Evolutionary conservation across 163 green algal species (phyloP).

Genomic region (Scenedesmus sp.): DNA sequence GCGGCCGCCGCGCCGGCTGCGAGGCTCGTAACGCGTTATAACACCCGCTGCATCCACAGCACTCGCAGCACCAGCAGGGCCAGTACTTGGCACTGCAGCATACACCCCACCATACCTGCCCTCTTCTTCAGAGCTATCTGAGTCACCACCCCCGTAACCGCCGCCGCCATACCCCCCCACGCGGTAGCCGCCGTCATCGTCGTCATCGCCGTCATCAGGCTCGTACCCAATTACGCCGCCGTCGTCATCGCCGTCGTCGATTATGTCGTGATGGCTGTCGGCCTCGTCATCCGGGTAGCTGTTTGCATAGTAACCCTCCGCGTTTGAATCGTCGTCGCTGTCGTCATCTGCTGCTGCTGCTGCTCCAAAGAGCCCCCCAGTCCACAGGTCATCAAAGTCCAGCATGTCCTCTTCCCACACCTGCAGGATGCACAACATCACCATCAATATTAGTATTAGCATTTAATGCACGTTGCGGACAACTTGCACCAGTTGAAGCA

Average conservation of each 20-base stretch:
- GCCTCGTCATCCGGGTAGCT: slow-evolving; percentile 50
- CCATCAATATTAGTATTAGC: background rate
- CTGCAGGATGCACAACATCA: background rate
- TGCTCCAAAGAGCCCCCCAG: background rate
- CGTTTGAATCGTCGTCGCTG: slow-evolving; percentile 74
- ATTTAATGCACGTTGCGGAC: background rate
- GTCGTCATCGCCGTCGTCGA: background rate
- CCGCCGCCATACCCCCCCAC: background rate
- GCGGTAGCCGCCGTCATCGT: background rate
- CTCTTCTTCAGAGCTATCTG: background rate
- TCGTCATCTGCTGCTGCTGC: slow-evolving; percentile 48
- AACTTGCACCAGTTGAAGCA: no score
- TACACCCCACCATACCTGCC: background rate
- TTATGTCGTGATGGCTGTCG: background rate
- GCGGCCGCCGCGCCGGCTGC: background rate
- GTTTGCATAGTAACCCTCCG: slow-evolving; percentile 75
- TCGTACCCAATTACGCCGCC: background rate
- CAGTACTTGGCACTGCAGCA: background rate
- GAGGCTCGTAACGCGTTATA: background rate
- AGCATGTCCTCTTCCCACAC: slow-evolving; percentile 21
- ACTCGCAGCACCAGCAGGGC: background rate
- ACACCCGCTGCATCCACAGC: background rate
- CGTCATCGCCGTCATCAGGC: background rate
- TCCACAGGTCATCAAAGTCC: background rate
- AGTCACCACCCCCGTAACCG: background rate